Evolutionary conservation across 805 yeast species (phyloP).

Genomic region (Sungouiella blattae): DNA sequence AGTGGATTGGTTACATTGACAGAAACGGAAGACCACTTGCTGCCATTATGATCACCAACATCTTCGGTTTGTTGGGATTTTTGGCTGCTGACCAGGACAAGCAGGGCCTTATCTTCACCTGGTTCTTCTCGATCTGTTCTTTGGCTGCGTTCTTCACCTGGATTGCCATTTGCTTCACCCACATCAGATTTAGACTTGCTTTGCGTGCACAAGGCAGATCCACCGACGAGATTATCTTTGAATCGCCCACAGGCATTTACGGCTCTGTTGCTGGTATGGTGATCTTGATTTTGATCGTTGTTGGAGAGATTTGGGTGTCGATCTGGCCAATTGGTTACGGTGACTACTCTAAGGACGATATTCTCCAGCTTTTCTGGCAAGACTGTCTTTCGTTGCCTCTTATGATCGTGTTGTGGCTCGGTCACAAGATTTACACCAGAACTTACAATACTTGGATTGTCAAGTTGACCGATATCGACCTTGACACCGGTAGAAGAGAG

Average conservation of each 20-base stretch:
- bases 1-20: conserved; percentile 57
- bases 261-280: conserved; percentile 34
- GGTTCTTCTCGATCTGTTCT: conserved; percentile 41
- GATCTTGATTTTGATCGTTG: conserved; percentile 30
- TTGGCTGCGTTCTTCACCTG: conserved; percentile 41
- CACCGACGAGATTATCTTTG: conserved; percentile 32
- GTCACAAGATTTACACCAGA: conserved; percentile 36
- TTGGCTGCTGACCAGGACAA: conserved; percentile 26
- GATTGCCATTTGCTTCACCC: conserved; percentile 39
- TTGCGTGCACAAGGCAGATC: conserved; percentile 30
- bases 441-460: conserved; percentile 33
- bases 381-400: conserved; percentile 42
- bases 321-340: conserved; percentile 32
- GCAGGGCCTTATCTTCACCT: conserved; percentile 32
- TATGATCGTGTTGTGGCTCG: conserved; percentile 41
- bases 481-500: conserved; percentile 55
- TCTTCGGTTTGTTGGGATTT: conserved; percentile 40
- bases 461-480: conserved; percentile 50
- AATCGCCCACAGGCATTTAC: conserved; percentile 32
- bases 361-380: conserved; percentile 45
- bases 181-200: conserved; percentile 40
- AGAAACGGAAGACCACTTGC: conserved; percentile 64
- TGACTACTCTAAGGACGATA: conserved; percentile 24
- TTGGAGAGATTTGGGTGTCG: conserved; percentile 39
- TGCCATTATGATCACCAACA: conserved; percentile 48